These are phyloP conservation scores for Tetradesmus lagerheimii DNA, from an alignment of 139 green algal genomes.

Conservation along the genomic window DNA sequence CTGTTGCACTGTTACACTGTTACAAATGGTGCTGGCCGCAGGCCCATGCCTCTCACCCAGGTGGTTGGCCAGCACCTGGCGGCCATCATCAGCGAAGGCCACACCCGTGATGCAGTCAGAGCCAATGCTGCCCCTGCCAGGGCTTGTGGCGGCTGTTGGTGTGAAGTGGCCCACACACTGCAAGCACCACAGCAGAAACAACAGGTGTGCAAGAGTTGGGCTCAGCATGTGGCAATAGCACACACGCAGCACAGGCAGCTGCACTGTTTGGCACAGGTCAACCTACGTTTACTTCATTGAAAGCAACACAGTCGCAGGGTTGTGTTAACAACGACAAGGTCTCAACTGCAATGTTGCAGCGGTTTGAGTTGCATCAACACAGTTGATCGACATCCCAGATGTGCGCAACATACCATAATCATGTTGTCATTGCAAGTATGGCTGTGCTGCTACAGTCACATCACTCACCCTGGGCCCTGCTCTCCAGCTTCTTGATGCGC, in stretches of 20 bases:
- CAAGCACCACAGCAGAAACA: neutral
- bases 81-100: conserved; percentile 19
- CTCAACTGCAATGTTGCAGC: too few relatives aligned
- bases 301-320: too few relatives aligned
- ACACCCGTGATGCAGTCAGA: conserved; percentile 46
- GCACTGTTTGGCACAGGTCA: too few relatives aligned
- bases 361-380: too few relatives aligned
- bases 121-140: conserved; percentile 7
- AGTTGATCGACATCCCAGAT: too few relatives aligned
- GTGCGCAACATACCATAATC: too few relatives aligned
- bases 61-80: conserved; percentile 47
- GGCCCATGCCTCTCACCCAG: conserved; percentile 33
- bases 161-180: neutral
- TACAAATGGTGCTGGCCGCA: too few relatives aligned
- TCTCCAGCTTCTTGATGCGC: neutral
- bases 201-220: neutral
- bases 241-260: neutral
- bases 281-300: too few relatives aligned
- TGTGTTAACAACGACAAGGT: too few relatives aligned
- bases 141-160: neutral
- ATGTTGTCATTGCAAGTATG: too few relatives aligned
- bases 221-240: neutral
- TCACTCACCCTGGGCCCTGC: neutral
- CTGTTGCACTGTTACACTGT: too few relatives aligned
- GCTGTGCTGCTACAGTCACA: neutral